phyloP scores from a whole-genome alignment of 805 yeast species.

The Ogataea nitratoaversa region DNA sequence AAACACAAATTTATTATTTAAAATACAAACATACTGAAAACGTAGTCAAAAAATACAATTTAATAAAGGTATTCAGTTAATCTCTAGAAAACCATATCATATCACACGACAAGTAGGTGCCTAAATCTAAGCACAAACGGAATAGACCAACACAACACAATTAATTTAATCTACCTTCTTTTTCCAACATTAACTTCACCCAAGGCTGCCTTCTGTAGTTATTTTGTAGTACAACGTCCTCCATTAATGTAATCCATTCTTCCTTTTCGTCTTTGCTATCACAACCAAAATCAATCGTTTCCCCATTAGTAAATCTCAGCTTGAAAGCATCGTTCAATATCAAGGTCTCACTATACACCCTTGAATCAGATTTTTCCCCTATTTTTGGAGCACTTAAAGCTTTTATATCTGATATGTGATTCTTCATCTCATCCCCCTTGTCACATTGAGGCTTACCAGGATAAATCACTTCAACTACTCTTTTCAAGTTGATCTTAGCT shows the following conservation, averaged over 20 bases:
- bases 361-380: slow-evolving; percentile 12
- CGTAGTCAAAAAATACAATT: neutral
- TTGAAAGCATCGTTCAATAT: slow-evolving; percentile 72
- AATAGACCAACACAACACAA: neutral
- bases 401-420: slow-evolving; percentile 15
- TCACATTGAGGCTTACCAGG: slow-evolving; percentile 35
- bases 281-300: slow-evolving; percentile 80
- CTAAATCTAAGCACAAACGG: neutral
- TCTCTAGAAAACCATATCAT: neutral
- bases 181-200: slow-evolving; percentile 29
- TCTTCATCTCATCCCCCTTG: slow-evolving; percentile 3
- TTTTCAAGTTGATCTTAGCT: slow-evolving; percentile 70
- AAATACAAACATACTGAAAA: no score
- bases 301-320: slow-evolving; percentile 72
- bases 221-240: slow-evolving; percentile 43
- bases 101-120: neutral
- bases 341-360: slow-evolving; percentile 71
- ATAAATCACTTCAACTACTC: slow-evolving; percentile 51
- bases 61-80: neutral
- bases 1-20: no score
- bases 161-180: neutral
- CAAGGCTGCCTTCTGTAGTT: slow-evolving; percentile 33
- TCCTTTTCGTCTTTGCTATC: slow-evolving; percentile 58
- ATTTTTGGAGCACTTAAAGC: slow-evolving; percentile 21
- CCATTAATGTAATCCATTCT: slow-evolving; percentile 62